Base-by-base conservation (phyloP, 352 stramenopile genomes). In the Pythium sukuiense region DNA sequence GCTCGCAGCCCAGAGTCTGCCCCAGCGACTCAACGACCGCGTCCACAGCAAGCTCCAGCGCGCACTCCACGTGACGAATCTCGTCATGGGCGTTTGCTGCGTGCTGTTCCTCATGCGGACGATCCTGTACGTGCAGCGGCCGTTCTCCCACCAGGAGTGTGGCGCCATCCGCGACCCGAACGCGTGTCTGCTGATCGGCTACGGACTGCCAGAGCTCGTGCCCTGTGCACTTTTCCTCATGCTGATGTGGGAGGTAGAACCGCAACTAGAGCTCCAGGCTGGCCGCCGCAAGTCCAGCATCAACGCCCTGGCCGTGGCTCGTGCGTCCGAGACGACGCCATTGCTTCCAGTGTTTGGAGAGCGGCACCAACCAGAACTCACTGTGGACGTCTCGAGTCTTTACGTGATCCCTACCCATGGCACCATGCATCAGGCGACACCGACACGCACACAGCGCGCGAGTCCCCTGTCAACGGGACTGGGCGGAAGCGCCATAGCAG, bases 231-330 rank as follows among this genome's bases (percentile, higher is more conserved):
- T 93, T n/a, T 95, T 95, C 61, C 65, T 95, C 1, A 69, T 90
- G 49, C 69, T 95, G n/a, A 93, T 95, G 87, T 92, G 83, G 83
- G 79, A 95, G 30, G 85, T 93, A 32, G 85, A 95, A 54, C 84
- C 87, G 13, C 77, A 84, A 43, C 65, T 92, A 33, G 77, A 88
- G 59, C 79, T 93, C 46, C 80, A 79, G 32, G 80, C 82, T 1
- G 67, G 78, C 4, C 65, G 81, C 3, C 65, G 81, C 24, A 83
- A 77, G 35, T 76, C 83, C 35, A 89, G 79, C 41, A 74, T 81
- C 26, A 80, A 74, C 30, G 66, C 43, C 3, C 35, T 55, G 4
- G 61, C 61, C 26, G 61, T 76, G 5, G 65, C 61, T 16, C 68
- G 68, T 30, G 70, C 61, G 2, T 65, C 61, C 0, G 70, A 89